phyloP scores from a whole-genome alignment of 495 filamentous ascomycete species.

The Penicillium herquei region DNA sequence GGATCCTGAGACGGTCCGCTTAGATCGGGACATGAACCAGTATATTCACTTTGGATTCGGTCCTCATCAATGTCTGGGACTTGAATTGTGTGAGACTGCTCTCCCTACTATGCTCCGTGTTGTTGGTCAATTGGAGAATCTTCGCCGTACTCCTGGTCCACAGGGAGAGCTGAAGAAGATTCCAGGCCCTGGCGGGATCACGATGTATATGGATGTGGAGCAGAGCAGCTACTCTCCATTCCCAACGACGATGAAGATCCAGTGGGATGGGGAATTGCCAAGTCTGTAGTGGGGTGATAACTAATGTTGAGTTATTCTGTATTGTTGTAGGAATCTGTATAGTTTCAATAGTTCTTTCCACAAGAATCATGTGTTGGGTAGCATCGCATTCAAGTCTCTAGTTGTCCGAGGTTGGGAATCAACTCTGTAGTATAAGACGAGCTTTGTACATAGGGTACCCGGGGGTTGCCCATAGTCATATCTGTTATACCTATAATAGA shows the following conservation, averaged over 20 bases:
- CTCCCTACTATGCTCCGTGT: constrained; percentile 61
- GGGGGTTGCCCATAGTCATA: no score
- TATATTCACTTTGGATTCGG: constrained; percentile 66
- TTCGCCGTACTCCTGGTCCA: constrained; percentile 61
- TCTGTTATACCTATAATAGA: no score
- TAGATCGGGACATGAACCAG: constrained; percentile 58
- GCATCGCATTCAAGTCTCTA: constrained; percentile 1
- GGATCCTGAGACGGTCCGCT: constrained; percentile 60
- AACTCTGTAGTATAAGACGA: neutral
- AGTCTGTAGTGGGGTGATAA: neutral
- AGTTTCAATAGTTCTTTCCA: neutral
- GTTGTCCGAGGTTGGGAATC: neutral
- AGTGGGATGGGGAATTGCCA: constrained; percentile 47
- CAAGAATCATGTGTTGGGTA: neutral
- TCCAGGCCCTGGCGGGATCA: constrained; percentile 50
- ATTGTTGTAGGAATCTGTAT: neutral
- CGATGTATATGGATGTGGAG: constrained; percentile 69
- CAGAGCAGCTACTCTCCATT: constrained; percentile 68
- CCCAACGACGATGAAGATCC: constrained; percentile 60
- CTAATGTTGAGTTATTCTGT: neutral
- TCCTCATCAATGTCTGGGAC: constrained; percentile 58
- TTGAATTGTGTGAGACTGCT: constrained; percentile 55
- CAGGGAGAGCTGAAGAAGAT: constrained; percentile 71
- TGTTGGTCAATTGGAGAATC: constrained; percentile 49
- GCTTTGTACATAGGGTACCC: neutral